These are phyloP conservation scores for Xylaria sp. DNA, from an alignment of 2,329 filamentous ascomycete genomes.

Conservation along the genomic window DNA sequence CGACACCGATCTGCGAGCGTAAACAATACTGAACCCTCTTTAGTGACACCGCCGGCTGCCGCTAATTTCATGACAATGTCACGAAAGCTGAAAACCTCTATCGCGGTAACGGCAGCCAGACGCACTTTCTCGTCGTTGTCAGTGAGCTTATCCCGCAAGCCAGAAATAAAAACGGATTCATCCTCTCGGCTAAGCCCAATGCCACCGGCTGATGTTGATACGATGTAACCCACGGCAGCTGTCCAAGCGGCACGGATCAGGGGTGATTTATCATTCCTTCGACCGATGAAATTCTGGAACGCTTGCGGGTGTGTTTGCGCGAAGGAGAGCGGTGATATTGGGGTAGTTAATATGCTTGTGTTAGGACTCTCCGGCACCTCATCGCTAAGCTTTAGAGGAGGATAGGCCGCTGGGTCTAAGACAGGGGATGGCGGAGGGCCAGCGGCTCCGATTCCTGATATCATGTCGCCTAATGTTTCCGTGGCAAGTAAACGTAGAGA, in stretches of 20 bases:
- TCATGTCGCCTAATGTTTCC: conserved; percentile 91
- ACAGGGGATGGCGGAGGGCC: conserved; percentile 68
- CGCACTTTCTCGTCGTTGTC: conserved; percentile 91
- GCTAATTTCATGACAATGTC: conserved; percentile 80
- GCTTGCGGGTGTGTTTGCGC: conserved; percentile 71
- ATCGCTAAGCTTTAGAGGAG: conserved; percentile 62
- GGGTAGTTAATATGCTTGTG: conserved; percentile 66
- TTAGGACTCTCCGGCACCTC: conserved; percentile 47
- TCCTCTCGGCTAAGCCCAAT: conserved; percentile 83
- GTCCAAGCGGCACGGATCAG: conserved; percentile 83
- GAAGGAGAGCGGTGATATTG: conserved; percentile 84
- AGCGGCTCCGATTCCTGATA: conserved; percentile 86
- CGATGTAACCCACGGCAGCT: conserved; percentile 73
- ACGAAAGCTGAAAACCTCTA: conserved; percentile 74
- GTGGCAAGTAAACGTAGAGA: conserved; percentile 83
- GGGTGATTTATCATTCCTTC: conserved; percentile 80
- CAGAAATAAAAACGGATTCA: conserved; percentile 66
- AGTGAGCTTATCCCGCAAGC: conserved; percentile 72
- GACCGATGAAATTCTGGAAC: conserved; percentile 78
- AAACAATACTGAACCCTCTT: conserved; percentile 70
- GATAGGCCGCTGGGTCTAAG: conserved; percentile 79
- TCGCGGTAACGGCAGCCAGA: conserved; percentile 77
- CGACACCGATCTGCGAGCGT: conserved; percentile 83
- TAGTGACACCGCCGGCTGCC: conserved; percentile 65
- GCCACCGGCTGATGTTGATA: conserved; percentile 85